Percentiles rank a stretch among this genome's conserved stretches.
These are phyloP conservation scores for Meira nashicola DNA, from an alignment of 1,284 basidiomycete species.

Conservation along the genomic window DNA sequence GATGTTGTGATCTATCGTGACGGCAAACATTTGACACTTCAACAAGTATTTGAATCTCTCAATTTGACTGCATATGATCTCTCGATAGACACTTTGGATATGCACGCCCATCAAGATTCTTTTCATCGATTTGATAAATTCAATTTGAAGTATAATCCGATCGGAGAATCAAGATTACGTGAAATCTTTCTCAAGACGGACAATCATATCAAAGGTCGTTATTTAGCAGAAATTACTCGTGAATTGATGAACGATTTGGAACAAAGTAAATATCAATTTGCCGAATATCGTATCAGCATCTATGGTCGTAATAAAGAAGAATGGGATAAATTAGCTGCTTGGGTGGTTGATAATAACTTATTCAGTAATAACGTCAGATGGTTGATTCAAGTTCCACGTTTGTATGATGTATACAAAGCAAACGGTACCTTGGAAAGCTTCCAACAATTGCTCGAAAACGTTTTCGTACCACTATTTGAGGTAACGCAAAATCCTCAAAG, in stretches of 20 bases:
- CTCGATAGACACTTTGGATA: constrained; percentile 96
- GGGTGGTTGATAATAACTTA: constrained; percentile 89
- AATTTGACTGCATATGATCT: constrained; percentile 95
- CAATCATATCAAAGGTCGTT: constrained; percentile 69
- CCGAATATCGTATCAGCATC: constrained; percentile 92
- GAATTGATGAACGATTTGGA: constrained; percentile 95
- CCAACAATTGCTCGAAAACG: constrained; percentile 85
- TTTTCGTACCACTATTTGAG: constrained; percentile 91
- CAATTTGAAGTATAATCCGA: constrained; percentile 71
- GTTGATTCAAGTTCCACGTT: constrained; percentile 90
- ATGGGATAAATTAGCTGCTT: constrained; percentile 97
- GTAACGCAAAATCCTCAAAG: constrained; percentile 84
- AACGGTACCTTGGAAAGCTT: constrained; percentile 80
- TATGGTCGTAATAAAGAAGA: constrained; percentile 74
- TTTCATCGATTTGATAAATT: constrained; percentile 88
- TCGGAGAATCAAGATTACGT: constrained; percentile 86
- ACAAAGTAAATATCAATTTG: constrained; percentile 88
- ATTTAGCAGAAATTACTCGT: constrained; percentile 89
- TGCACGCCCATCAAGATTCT: constrained; percentile 96
- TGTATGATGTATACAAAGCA: constrained; percentile 94
- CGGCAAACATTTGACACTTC: constrained; percentile 78
- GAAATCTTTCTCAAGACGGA: constrained; percentile 99
- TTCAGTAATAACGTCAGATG: constrained; percentile 96
- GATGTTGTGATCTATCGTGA: constrained; percentile 95
- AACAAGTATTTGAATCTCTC: constrained; percentile 91